Percentiles rank a stretch among this genome's conserved stretches.
Evolutionary conservation across 371 early-diverging fungal genomes (phyloP).

Genomic region (Mortierella sp.): DNA sequence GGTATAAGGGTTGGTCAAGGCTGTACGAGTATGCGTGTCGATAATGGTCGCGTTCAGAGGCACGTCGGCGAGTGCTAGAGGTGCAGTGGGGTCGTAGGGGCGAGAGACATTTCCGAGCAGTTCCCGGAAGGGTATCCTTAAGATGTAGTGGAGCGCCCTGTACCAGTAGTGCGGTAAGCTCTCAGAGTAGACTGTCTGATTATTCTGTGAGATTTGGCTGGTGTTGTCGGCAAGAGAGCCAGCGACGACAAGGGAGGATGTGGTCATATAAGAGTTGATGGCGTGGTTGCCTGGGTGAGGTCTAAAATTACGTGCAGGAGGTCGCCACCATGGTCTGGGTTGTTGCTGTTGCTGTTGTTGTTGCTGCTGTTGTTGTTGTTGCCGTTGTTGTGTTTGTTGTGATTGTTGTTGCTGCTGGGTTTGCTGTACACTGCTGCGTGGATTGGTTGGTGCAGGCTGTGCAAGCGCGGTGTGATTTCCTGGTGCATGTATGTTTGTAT

Average conservation of each 20-base stretch:
- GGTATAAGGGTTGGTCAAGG: conserved; percentile 11
- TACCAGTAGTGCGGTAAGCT: conserved; percentile 32
- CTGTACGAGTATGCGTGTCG: neutral
- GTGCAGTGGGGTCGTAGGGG: conserved; percentile 37
- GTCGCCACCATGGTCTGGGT: conserved; percentile 50
- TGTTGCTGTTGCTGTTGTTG: neutral
- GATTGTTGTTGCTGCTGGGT: neutral
- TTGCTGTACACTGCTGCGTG: neutral
- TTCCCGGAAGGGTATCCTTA: conserved; percentile 54
- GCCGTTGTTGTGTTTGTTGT: neutral
- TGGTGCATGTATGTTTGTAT: neutral
- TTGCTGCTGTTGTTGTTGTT: neutral
- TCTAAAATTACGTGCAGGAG: conserved; percentile 43
- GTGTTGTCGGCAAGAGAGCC: neutral
- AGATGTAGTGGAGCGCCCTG: conserved; percentile 31
- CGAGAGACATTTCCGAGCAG: conserved; percentile 35
- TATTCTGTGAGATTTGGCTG: neutral
- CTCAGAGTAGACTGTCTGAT: conserved; percentile 14
- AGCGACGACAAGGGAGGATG: neutral
- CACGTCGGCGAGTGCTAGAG: conserved; percentile 32
- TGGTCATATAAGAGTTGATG: conserved; percentile 10
- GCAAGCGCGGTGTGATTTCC: neutral
- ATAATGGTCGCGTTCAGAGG: conserved; percentile 23
- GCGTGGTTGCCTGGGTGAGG: conserved; percentile 41
- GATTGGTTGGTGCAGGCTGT: neutral